Conservation (phyloP, 2,329 filamentous ascomycete genomes). For the Cladosporium sp. region DNA sequence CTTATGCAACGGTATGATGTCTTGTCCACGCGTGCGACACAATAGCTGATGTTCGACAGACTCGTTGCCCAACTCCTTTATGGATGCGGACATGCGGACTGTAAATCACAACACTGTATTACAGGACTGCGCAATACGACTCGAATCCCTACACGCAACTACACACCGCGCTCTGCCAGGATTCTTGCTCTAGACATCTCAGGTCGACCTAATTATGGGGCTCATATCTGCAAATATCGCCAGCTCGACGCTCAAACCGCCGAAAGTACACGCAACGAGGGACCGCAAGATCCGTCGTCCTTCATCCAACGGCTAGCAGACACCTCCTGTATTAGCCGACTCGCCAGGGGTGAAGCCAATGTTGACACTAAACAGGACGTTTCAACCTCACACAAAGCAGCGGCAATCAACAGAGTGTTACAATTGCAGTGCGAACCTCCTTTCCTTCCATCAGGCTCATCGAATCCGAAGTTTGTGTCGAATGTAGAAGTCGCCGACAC, state of each 20-base stretch:
- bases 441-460: background rate
- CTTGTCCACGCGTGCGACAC: background rate
- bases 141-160: constrained; percentile 69
- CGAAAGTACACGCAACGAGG: constrained; percentile 26
- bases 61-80: constrained; percentile 70
- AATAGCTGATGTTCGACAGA: background rate
- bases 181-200: constrained; percentile 76
- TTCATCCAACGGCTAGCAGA: constrained; percentile 58
- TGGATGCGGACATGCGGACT: constrained; percentile 69
- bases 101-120: constrained; percentile 73
- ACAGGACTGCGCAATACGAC: constrained; percentile 68
- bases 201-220: constrained; percentile 70
- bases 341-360: background rate
- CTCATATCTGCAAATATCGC: constrained; percentile 57
- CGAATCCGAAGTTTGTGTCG: background rate
- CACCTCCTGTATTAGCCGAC: constrained; percentile 20
- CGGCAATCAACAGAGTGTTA: background rate
- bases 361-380: background rate
- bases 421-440: background rate
- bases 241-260: background rate
- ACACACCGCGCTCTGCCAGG: constrained; percentile 76
- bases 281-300: constrained; percentile 55
- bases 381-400: background rate
- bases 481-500: constrained; percentile 9
- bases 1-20: background rate